These are phyloP conservation scores for Aspergillus sojae DNA, from an alignment of 2,329 filamentous ascomycete genomes.

Conservation along the genomic window DNA sequence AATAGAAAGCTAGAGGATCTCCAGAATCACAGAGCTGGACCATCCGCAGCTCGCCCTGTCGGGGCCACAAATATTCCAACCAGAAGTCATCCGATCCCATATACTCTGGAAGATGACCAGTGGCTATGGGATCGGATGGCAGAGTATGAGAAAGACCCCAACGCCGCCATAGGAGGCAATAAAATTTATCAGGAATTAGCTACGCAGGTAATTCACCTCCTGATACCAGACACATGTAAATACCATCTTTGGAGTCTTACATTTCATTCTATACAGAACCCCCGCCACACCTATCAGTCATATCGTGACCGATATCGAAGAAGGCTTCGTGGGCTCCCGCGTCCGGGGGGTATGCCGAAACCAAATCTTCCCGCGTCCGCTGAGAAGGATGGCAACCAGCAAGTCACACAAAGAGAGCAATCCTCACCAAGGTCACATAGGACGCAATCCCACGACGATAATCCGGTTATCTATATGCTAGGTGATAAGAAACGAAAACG, in stretches of 20 bases:
- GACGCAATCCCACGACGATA: not conserved
- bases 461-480: not conserved
- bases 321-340: slow-evolving; percentile 37
- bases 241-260: slow-evolving; percentile 11
- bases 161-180: slow-evolving; percentile 41
- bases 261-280: slow-evolving; percentile 32
- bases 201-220: slow-evolving; percentile 34
- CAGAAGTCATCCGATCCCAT: slow-evolving; percentile 37
- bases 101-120: slow-evolving; percentile 49
- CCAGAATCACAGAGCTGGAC: slow-evolving; percentile 51
- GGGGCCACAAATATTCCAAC: slow-evolving; percentile 43
- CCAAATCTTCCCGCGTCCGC: slow-evolving; percentile 1
- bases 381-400: slow-evolving; percentile 8
- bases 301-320: slow-evolving; percentile 53
- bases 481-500: slow-evolving; percentile 28
- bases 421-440: slow-evolving; percentile 9
- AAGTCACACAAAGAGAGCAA: slow-evolving; percentile 4
- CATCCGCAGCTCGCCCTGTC: slow-evolving; percentile 47
- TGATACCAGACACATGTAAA: not conserved
- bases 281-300: slow-evolving; percentile 52
- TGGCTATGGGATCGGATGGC: slow-evolving; percentile 49
- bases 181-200: slow-evolving; percentile 50
- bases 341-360: slow-evolving; percentile 33
- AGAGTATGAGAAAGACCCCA: slow-evolving; percentile 33
- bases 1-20: slow-evolving; percentile 52